Evolutionary conservation across 1,139 yeast genomes (phyloP).

Genomic region (Lodderomyces beijingensis): DNA sequence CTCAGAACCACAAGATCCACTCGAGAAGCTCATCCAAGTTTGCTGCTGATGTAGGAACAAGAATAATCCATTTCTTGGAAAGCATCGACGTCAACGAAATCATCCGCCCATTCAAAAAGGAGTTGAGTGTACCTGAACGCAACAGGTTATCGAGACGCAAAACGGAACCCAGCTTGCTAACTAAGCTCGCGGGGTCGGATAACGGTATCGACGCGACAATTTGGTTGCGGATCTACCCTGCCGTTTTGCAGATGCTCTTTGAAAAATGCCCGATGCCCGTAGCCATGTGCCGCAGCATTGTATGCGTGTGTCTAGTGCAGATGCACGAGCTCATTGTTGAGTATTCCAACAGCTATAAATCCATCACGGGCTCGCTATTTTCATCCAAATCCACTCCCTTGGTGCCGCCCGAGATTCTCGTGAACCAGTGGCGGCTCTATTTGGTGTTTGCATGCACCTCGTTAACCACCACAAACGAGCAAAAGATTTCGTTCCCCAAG

Average conservation of each 20-base stretch:
- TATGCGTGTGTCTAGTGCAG: slow-evolving; percentile 84
- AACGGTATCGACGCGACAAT: slow-evolving; percentile 93
- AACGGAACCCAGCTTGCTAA: slow-evolving; percentile 50
- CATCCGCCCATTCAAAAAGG: slow-evolving; percentile 54
- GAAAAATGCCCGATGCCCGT: slow-evolving; percentile 88
- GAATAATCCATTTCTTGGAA: slow-evolving; percentile 76
- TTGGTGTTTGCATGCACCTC: slow-evolving; percentile 91
- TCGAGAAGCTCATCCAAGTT: slow-evolving; percentile 63
- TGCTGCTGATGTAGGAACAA: slow-evolving; percentile 74
- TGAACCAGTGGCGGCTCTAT: slow-evolving; percentile 86
- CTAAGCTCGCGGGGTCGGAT: slow-evolving; percentile 80
- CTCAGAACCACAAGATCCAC: slow-evolving; percentile 27
- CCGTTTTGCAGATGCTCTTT: slow-evolving; percentile 65
- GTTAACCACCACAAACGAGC: slow-evolving; percentile 84
- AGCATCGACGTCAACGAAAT: slow-evolving; percentile 64
- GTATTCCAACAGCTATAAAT: slow-evolving; percentile 51
- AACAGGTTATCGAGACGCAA: slow-evolving; percentile 64
- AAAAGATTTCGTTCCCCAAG: slow-evolving; percentile 61
- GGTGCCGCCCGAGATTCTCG: slow-evolving; percentile 64
- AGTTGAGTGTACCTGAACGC: slow-evolving; percentile 77
- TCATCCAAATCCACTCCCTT: slow-evolving; percentile 23
- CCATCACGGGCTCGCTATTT: slow-evolving; percentile 38
- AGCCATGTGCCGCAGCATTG: slow-evolving; percentile 89
- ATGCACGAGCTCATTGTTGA: slow-evolving; percentile 77
- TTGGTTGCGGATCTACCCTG: slow-evolving; percentile 89